phyloP scores from a whole-genome alignment of 345 rosid genomes.

The Syzygium aromaticum region DNA sequence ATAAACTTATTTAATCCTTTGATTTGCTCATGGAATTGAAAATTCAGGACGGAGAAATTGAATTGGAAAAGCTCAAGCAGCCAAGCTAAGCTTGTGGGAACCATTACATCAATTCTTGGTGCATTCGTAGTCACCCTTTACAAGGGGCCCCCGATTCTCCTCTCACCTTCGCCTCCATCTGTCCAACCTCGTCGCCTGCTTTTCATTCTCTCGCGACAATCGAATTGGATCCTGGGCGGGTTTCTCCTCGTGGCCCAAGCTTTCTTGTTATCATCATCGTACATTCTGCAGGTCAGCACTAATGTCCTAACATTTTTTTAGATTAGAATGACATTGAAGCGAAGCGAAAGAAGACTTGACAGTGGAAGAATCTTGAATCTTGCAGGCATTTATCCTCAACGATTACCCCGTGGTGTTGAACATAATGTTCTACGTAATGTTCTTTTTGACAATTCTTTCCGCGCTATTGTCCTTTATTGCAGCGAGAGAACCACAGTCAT shows the following conservation, averaged over 20 bases:
- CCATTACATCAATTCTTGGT: slow-evolving; percentile 30
- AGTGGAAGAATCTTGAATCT: neutral
- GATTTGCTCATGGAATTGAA: neutral
- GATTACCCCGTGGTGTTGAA: slow-evolving; percentile 31
- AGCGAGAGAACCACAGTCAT: slow-evolving; percentile 21
- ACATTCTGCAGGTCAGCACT: slow-evolving; percentile 26
- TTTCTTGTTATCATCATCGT: slow-evolving; percentile 18
- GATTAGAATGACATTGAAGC: neutral
- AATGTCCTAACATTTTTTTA: no score
- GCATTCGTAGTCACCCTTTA: slow-evolving; percentile 32
- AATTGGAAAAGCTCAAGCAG: slow-evolving; percentile 22
- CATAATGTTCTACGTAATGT: slow-evolving; percentile 29
- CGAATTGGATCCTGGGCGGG: slow-evolving; percentile 39
- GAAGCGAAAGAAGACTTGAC: neutral
- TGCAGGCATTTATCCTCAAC: slow-evolving; percentile 12
- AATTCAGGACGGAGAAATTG: slow-evolving; percentile 28
- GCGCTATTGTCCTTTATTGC: slow-evolving; percentile 18
- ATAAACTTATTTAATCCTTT: neutral
- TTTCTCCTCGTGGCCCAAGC: slow-evolving; percentile 26
- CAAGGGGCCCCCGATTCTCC: slow-evolving; percentile 29
- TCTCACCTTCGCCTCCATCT: neutral
- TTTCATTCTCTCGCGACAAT: neutral
- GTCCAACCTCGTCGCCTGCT: neutral
- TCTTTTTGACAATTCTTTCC: slow-evolving; percentile 40
- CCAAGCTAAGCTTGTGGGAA: slow-evolving; percentile 28